A percentile compares a stretch with the other conserved stretches of the same genome.
These are phyloP conservation scores for Suhomyces atakaporum DNA, from an alignment of 1,139 yeast species.

Conservation along the genomic window DNA sequence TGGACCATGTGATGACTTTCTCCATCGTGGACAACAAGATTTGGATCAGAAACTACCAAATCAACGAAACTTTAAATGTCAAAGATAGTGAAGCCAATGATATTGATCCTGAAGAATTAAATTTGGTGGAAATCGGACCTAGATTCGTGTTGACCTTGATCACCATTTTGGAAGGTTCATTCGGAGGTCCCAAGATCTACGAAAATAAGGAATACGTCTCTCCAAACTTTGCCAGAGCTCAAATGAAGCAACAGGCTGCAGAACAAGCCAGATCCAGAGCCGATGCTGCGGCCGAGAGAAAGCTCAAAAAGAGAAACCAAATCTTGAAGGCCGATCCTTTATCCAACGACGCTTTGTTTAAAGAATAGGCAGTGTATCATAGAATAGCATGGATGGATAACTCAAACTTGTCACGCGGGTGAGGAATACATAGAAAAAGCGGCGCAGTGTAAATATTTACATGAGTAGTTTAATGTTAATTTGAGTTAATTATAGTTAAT, in stretches of 20 bases:
- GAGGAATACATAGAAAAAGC: background rate
- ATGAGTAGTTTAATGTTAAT: no score
- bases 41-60: conserved; percentile 96
- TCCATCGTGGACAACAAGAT: conserved; percentile 90
- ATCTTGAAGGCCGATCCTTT: conserved; percentile 81
- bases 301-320: conserved; percentile 72
- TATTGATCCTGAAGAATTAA: conserved; percentile 53
- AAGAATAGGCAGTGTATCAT: conserved; percentile 27
- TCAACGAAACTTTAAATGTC: conserved; percentile 66
- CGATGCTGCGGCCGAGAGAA: conserved; percentile 76
- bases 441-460: no score
- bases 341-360: conserved; percentile 76
- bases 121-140: conserved; percentile 95
- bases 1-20: conserved; percentile 93
- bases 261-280: conserved; percentile 75
- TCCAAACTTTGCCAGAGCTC: conserved; percentile 94
- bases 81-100: conserved; percentile 49
- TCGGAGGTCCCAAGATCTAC: conserved; percentile 96
- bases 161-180: conserved; percentile 92
- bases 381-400: background rate
- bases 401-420: background rate
- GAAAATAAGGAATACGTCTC: conserved; percentile 96
- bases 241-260: conserved; percentile 77
- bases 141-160: conserved; percentile 92
- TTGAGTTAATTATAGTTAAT: no score